phyloP scores from a whole-genome alignment of 805 yeast genomes.

The Saccharomycopsis sp. region DNA sequence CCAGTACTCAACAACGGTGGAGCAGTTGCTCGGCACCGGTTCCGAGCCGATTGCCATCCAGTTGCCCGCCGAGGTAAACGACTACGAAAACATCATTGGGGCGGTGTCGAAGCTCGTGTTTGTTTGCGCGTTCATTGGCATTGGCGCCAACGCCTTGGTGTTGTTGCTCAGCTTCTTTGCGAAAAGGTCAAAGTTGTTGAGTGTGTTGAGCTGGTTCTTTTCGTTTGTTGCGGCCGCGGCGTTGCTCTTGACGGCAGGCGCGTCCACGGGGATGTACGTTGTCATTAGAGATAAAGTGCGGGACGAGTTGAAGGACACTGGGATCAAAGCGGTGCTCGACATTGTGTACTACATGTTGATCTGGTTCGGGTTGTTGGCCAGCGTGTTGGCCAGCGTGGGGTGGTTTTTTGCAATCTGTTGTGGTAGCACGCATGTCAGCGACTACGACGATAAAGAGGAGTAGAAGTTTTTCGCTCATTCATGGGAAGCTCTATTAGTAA shows the following conservation, averaged over 20 bases:
- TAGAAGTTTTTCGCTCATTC: too few species aligned
- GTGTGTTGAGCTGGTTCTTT: conserved; percentile 37
- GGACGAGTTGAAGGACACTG: conserved; percentile 37
- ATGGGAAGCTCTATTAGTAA: neutral
- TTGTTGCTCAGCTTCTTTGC: conserved; percentile 37
- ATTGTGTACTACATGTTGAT: conserved; percentile 44
- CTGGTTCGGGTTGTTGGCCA: conserved; percentile 54
- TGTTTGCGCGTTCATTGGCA: conserved; percentile 41
- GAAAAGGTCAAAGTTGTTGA: conserved; percentile 38
- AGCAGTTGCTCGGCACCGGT: conserved; percentile 23
- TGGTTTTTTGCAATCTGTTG: conserved; percentile 38
- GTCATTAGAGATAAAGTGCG: conserved; percentile 45
- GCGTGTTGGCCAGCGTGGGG: conserved; percentile 32
- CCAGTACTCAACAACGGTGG: conserved; percentile 21
- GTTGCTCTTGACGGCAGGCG: conserved; percentile 39
- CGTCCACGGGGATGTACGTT: conserved; percentile 54
- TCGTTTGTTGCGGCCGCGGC: conserved; percentile 34
- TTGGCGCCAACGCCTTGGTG: conserved; percentile 35
- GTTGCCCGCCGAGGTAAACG: conserved; percentile 46
- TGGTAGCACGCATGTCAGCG: conserved; percentile 25
- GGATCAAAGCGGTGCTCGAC: conserved; percentile 45
- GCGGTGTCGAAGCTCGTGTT: conserved; percentile 50
- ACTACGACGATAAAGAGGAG: conserved; percentile 10
- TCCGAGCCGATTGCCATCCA: conserved; percentile 24
- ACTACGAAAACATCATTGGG: conserved; percentile 38